A percentile compares a stretch with the other conserved stretches of the same genome.
Conservation (phyloP, 2,329 filamentous ascomycete genomes). For the Penicillium decumbens region DNA sequence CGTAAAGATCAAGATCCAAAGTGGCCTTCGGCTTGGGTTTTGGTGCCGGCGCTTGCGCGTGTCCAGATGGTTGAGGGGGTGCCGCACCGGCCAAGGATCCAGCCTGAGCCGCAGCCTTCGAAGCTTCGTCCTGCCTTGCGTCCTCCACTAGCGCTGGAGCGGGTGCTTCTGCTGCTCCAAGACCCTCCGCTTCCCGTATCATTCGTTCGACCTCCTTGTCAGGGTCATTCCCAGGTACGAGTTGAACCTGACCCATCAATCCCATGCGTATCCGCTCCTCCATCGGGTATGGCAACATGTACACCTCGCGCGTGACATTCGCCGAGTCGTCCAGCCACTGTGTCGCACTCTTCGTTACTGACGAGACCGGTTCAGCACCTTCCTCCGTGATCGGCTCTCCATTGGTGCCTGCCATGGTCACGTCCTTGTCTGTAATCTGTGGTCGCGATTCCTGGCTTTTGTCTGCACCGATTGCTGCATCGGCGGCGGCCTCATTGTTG, state of each 20-base stretch:
- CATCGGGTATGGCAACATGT: conserved; percentile 44
- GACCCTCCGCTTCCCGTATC: conserved; percentile 53
- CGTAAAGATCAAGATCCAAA: conserved; percentile 44
- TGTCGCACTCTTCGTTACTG: conserved; percentile 39
- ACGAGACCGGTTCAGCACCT: conserved; percentile 31
- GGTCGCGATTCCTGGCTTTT: conserved; percentile 18
- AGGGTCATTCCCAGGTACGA: conserved; percentile 50
- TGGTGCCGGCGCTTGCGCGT: conserved; percentile 18
- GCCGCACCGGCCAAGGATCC: conserved; percentile 22
- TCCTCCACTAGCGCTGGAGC: conserved; percentile 39
- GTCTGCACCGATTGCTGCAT: conserved; percentile 34
- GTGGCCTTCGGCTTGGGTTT: conserved; percentile 40
- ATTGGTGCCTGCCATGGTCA: conserved; percentile 34
- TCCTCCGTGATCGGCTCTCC: conserved; percentile 20
- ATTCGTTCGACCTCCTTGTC: conserved; percentile 44
- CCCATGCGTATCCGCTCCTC: conserved; percentile 44
- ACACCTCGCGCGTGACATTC: conserved; percentile 37
- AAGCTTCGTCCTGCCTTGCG: conserved; percentile 32
- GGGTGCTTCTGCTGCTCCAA: conserved; percentile 42
- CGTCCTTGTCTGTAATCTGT: conserved; percentile 26
- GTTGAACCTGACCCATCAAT: conserved; percentile 44
- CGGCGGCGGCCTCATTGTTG: conserved; percentile 43
- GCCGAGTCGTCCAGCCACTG: conserved; percentile 42
- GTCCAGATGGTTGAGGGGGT: conserved; percentile 10
- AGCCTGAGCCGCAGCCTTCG: conserved; percentile 32